These are phyloP conservation scores for Phascolomyces articulosus DNA, from an alignment of 371 early-diverging fungal genomes.

Conservation along the genomic window DNA sequence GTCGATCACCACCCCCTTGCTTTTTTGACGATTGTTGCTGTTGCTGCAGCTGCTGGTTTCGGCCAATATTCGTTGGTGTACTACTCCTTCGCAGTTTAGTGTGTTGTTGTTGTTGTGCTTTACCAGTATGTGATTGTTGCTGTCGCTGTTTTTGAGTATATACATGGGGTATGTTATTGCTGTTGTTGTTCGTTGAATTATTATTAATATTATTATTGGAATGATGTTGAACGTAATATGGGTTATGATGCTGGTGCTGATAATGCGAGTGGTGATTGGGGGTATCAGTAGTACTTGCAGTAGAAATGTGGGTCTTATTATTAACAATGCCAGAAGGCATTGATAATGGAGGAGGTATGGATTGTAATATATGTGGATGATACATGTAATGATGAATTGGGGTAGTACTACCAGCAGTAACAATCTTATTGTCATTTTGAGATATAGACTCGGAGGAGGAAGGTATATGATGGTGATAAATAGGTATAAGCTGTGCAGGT, in stretches of 20 bases:
- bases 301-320: not conserved
- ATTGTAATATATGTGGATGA: not conserved
- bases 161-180: not conserved
- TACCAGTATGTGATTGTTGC: not conserved
- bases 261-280: not conserved
- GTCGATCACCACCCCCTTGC: not conserved
- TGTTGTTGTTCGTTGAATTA: too few species aligned
- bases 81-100: not conserved
- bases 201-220: not conserved
- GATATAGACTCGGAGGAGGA: not conserved
- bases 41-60: not conserved
- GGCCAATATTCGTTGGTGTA: not conserved
- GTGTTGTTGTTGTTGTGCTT: not conserved
- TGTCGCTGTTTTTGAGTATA: not conserved
- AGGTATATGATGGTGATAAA: not conserved
- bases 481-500: not conserved
- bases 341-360: not conserved
- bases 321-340: too few species aligned
- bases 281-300: not conserved
- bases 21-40: not conserved
- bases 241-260: not conserved
- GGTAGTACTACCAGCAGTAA: not conserved
- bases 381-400: not conserved
- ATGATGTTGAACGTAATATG: not conserved
- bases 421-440: too few species aligned